Evolutionary conservation across 31 red algal genomes (phyloP), one percentile per base, ranked within the genome.

Genomic region (Odonthalia washingtoniensis): DNA sequence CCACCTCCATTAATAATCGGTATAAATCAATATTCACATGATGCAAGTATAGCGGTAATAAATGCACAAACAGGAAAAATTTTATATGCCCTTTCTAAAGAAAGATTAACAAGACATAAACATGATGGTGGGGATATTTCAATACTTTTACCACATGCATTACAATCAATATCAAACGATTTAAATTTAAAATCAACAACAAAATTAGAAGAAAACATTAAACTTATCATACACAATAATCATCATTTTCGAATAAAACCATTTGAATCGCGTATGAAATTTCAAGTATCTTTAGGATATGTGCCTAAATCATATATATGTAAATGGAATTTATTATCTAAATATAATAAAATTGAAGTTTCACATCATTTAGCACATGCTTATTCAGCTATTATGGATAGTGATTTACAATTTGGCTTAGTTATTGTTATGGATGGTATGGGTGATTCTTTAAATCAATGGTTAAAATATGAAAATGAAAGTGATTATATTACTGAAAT

Each of bases 341-440:
- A 72, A 31, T 77, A 80, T 6, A 85, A 45, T 21, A 89, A 96
- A 67, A 63, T 92, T 1, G 94, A 96, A 65, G 70, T 96, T 18
- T 89, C 85, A 80, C 95, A 98, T 61, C 95, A 98, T 78, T 60
- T 98, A 38, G 95, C 95, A 12, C 95, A 98, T 75, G 88, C 92
- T 4, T 91, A 35, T 57, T 87, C 88, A 18, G 92, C 86, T 38
- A 86, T 91, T 27, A 68, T 46, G 40, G 40, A 40, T 27, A 79
- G 53, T 40, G 68, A 77, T 4, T 70, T 70, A 81, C 67, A 57
- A 69, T 75, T 64, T 16, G 87, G 78, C 0, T 64, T 98, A 5
- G 84, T 98, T 21, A 43, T 98, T 12, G 64, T 98, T 44, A 98
- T 98, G 95, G 95, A 98, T 77, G 95, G 95, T 78, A 98, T 98